Conservation (phyloP, 2,329 filamentous ascomycete genomes). For the Seiridium cupressi region DNA sequence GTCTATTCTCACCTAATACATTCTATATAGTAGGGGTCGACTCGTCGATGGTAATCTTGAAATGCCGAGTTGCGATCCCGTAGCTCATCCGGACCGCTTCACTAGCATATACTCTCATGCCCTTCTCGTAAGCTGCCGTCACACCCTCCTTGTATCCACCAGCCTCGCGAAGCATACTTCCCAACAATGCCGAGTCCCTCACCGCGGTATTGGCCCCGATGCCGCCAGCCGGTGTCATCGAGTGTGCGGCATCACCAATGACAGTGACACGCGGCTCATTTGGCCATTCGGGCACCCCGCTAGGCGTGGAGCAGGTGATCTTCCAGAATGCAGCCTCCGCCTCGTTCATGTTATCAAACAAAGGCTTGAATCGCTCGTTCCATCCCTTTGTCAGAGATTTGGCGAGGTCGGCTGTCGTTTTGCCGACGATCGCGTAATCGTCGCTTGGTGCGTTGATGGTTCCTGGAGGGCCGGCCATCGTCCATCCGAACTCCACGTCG, state of each 20-base stretch:
- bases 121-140: conserved; percentile 56
- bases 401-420: conserved; percentile 56
- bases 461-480: conserved; percentile 56
- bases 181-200: conserved; percentile 52
- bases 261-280: conserved; percentile 58
- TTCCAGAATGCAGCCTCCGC: conserved; percentile 64
- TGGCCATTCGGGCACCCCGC: conserved; percentile 58
- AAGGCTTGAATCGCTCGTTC: conserved; percentile 52
- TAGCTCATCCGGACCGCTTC: conserved; percentile 57
- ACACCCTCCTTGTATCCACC: conserved; percentile 53
- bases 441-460: conserved; percentile 58
- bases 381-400: conserved; percentile 51
- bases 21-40: conserved; percentile 8
- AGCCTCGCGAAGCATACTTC: conserved; percentile 47
- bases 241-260: conserved; percentile 57
- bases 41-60: conserved; percentile 47
- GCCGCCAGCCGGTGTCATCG: conserved; percentile 57
- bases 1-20: too few species aligned
- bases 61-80: conserved; percentile 37
- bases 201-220: conserved; percentile 58
- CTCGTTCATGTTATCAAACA: conserved; percentile 58
- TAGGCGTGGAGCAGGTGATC: conserved; percentile 60
- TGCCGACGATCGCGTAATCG: conserved; percentile 57
- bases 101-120: conserved; percentile 60
- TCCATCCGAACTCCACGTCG: conserved; percentile 60